These are phyloP conservation scores for Parasitella parasitica DNA, from an alignment of 371 early-diverging fungal genomes.

Conservation along the genomic window DNA sequence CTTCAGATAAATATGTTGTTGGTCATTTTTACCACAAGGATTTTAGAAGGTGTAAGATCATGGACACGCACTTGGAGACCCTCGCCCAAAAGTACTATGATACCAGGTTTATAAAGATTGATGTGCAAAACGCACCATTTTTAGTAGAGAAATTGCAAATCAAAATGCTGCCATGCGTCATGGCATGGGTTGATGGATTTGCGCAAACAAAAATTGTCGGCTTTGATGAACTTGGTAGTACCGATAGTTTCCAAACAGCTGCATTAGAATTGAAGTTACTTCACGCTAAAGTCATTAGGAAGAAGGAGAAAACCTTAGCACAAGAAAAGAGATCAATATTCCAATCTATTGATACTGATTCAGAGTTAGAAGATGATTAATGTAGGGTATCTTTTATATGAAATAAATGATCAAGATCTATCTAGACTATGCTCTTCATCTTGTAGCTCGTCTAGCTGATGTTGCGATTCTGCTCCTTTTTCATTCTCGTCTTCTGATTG, in stretches of 20 bases:
- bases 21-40: constrained; percentile 92
- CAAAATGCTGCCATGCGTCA: constrained; percentile 89
- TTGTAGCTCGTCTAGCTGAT: neutral
- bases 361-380: constrained; percentile 26
- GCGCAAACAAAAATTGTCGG: constrained; percentile 77
- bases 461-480: neutral
- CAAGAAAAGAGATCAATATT: constrained; percentile 35
- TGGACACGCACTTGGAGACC: constrained; percentile 86
- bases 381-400: neutral
- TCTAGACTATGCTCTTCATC: neutral
- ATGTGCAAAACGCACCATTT: constrained; percentile 89
- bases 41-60: constrained; percentile 91
- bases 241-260: constrained; percentile 82
- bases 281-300: constrained; percentile 51
- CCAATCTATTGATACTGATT: constrained; percentile 38
- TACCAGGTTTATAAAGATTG: constrained; percentile 85
- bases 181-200: constrained; percentile 67
- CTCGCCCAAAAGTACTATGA: constrained; percentile 79
- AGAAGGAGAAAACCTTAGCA: constrained; percentile 16
- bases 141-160: constrained; percentile 87
- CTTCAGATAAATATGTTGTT: constrained; percentile 70
- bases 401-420: neutral
- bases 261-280: constrained; percentile 75
- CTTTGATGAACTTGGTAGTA: constrained; percentile 93
- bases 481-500: constrained; percentile 6